A percentile compares a stretch with the other conserved stretches of the same genome.
Conservation (phyloP, 148 eudicot genomes). For the Polygonum maritimum region DNA sequence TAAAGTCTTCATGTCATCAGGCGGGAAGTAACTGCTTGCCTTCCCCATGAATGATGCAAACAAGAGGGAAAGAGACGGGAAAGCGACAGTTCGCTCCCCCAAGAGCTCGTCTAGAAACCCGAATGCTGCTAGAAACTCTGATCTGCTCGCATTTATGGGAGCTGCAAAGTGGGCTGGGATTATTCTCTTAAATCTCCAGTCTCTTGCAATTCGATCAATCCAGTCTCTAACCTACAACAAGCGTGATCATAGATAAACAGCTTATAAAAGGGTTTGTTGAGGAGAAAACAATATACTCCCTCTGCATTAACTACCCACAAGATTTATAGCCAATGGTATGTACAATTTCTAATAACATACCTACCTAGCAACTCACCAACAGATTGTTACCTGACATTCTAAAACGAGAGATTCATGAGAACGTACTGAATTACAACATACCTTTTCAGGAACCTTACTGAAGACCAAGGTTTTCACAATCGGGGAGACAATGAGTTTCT, state of each 20-base stretch:
- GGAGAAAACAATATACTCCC: background rate
- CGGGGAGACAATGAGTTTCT: conserved; percentile 94
- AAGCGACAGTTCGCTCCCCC: conserved; percentile 62
- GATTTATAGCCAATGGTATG: too few relatives aligned
- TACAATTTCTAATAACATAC: too few relatives aligned
- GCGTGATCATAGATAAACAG: background rate
- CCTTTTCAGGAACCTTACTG: conserved; percentile 99
- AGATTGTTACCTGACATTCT: too few relatives aligned
- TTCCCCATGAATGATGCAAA: conserved; percentile 82
- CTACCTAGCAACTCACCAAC: too few relatives aligned
- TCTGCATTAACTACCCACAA: too few relatives aligned
- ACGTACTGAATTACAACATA: conserved; percentile 12
- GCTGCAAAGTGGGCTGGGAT: conserved; percentile 96
- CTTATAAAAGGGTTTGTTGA: background rate
- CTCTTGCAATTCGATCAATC: conserved; percentile 67
- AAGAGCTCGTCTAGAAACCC: conserved; percentile 82
- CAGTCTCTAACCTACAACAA: conserved; percentile 72
- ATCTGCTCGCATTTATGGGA: conserved; percentile 72
- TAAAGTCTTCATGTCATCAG: conserved; percentile 93
- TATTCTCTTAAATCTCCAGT: conserved; percentile 94
- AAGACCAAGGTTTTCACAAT: conserved; percentile 94
- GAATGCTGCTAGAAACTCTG: conserved; percentile 89
- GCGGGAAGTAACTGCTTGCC: conserved; percentile 90
- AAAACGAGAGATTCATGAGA: background rate
- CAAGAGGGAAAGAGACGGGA: conserved; percentile 70